Evolutionary conservation across 2,329 filamentous ascomycete genomes (phyloP), one percentile per base, ranked within the genome.

Genomic region (Passalora sequoiae): DNA sequence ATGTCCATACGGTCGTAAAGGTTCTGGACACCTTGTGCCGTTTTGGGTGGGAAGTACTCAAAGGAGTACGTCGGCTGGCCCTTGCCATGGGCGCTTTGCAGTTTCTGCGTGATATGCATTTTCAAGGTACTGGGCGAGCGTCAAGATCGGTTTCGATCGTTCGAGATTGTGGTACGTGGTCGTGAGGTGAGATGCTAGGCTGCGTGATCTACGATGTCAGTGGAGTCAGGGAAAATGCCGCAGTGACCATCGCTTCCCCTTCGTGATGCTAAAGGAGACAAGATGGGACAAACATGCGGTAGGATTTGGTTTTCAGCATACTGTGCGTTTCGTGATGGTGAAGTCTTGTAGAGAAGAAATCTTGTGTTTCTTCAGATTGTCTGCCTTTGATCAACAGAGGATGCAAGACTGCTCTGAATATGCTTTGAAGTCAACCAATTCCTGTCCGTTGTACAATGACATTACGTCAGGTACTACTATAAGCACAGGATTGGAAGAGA

Each of bases 1-100:
- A 89, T 89, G 70, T 98, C 92, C 86, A 98, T 97, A 58, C 92
- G 87, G 60, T 98, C 92, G 75, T 98, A 98, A 46, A 98, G 82
- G 67, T 98, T 98, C 72, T 98, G 92, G 9, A 98, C 91, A 76
- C 92, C 92, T 71, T 92, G 87, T 8, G 87, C 85, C 6, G 92
- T 98, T 74, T 98, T 98, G 28, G 92, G 92, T 39, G 92, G 92
- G 70, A 98, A 98, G 76, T 95, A 98, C 69, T 98, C 92, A 73
- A 98, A 98, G 47, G 92, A 98, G 75, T 96, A 96, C 63, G 89
- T 92, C 45, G 89, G 84, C 60, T 84, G 79, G 64, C 82, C 81
- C 61, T 83, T 80, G 70, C 78, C 77, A 69, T 89, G 81, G 68
- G 89, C 83, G 59, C 91, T 84, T 57, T 79, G 75, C 60, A 98